These are phyloP conservation scores for Podaxis carcinomalis DNA, from an alignment of 768 basidiomycete genomes.

Conservation along the genomic window DNA sequence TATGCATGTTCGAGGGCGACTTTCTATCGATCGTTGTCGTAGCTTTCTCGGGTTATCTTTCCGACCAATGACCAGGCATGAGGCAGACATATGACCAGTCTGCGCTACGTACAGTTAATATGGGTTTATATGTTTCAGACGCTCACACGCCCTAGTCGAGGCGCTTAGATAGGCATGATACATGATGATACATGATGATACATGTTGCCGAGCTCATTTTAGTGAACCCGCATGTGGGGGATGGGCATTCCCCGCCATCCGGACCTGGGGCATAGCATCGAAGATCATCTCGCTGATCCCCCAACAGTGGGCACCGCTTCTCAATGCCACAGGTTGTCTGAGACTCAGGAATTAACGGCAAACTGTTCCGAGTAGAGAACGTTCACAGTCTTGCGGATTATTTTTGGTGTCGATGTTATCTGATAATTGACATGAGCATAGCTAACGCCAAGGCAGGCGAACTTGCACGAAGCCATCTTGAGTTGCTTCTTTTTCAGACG, in stretches of 20 bases:
- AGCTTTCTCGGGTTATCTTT: background rate
- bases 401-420: background rate
- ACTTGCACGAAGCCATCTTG: background rate
- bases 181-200: no score
- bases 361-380: background rate
- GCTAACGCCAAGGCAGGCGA: background rate
- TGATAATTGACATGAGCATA: background rate
- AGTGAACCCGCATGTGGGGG: background rate
- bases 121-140: no score
- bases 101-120: background rate
- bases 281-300: background rate
- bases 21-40: constrained; percentile 1
- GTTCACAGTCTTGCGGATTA: background rate
- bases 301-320: background rate
- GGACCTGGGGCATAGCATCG: background rate
- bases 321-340: background rate
- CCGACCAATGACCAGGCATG: background rate
- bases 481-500: background rate
- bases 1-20: background rate
- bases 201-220: no score
- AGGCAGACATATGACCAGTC: background rate
- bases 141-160: no score
- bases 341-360: background rate
- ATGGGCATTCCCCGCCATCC: background rate
- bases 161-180: no score